phyloP scores from a whole-genome alignment of 345 rosid species.

The Populus deltoides region DNA sequence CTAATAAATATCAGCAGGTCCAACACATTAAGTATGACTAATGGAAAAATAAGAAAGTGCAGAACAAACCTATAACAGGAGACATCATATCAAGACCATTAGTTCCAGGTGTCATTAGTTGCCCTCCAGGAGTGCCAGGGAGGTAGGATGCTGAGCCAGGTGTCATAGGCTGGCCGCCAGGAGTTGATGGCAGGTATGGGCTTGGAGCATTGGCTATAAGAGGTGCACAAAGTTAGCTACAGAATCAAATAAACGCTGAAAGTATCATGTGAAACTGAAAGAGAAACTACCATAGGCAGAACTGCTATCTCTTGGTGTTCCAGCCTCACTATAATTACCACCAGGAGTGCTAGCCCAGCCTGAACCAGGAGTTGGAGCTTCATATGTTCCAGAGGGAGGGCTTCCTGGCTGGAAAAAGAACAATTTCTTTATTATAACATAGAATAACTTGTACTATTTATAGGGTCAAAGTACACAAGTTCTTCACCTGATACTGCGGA shows the following conservation, averaged over 20 bases:
- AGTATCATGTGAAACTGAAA: neutral
- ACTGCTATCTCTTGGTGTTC: conserved; percentile 83
- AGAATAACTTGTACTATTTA: neutral
- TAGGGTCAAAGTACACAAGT: neutral
- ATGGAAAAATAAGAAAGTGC: neutral
- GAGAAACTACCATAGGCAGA: conserved; percentile 59
- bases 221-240: conserved; percentile 10
- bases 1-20: neutral
- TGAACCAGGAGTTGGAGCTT: conserved; percentile 95
- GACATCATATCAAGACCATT: conserved; percentile 88
- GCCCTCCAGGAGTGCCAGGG: conserved; percentile 98
- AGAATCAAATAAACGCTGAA: neutral
- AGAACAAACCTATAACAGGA: conserved; percentile 66
- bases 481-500: conserved; percentile 78
- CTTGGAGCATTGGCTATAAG: conserved; percentile 87
- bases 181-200: conserved; percentile 91
- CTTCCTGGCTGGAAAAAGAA: conserved; percentile 71
- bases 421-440: neutral
- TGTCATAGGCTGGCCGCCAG: conserved; percentile 88
- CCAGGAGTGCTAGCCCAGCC: conserved; percentile 93
- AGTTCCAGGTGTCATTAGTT: conserved; percentile 96
- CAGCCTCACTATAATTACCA: conserved; percentile 83
- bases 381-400: conserved; percentile 82
- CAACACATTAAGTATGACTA: neutral
- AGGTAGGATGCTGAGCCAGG: conserved; percentile 73